phyloP scores from a whole-genome alignment of 257 asterid genomes.

The Haberlea rhodopensis region DNA sequence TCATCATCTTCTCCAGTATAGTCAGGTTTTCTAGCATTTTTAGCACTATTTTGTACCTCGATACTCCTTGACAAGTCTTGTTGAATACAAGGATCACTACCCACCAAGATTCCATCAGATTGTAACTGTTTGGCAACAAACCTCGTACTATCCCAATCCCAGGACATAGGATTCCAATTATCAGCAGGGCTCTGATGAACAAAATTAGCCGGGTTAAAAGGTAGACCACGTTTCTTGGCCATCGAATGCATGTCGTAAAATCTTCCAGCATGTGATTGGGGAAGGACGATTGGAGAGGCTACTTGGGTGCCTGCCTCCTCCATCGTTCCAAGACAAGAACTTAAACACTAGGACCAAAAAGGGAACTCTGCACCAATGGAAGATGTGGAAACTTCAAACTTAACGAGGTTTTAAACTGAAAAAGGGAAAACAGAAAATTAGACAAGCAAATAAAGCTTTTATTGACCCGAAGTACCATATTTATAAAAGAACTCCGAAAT shows the following conservation, averaged over 20 bases:
- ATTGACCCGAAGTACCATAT: slow-evolving; percentile 1
- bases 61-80: slow-evolving; percentile 59
- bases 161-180: slow-evolving; percentile 60
- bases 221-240: slow-evolving; percentile 59
- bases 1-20: slow-evolving; percentile 28
- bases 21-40: slow-evolving; percentile 23
- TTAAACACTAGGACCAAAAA: slow-evolving; percentile 10
- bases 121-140: slow-evolving; percentile 60
- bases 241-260: slow-evolving; percentile 39
- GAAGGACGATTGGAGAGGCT: slow-evolving; percentile 53
- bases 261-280: slow-evolving; percentile 41
- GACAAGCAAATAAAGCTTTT: neutral
- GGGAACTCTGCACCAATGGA: slow-evolving; percentile 29
- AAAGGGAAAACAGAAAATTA: neutral
- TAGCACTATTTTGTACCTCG: slow-evolving; percentile 23
- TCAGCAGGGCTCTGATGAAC: slow-evolving; percentile 35
- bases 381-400: slow-evolving; percentile 16
- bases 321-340: slow-evolving; percentile 32
- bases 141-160: slow-evolving; percentile 81
- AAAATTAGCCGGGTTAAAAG: slow-evolving; percentile 37
- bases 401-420: neutral
- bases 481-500: neutral
- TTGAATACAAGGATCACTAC: slow-evolving; percentile 45
- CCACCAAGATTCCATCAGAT: slow-evolving; percentile 28
- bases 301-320: slow-evolving; percentile 61